Evolutionary conservation across 2,329 filamentous ascomycete genomes (phyloP).

Genomic region (Xylariaceae sp.): DNA sequence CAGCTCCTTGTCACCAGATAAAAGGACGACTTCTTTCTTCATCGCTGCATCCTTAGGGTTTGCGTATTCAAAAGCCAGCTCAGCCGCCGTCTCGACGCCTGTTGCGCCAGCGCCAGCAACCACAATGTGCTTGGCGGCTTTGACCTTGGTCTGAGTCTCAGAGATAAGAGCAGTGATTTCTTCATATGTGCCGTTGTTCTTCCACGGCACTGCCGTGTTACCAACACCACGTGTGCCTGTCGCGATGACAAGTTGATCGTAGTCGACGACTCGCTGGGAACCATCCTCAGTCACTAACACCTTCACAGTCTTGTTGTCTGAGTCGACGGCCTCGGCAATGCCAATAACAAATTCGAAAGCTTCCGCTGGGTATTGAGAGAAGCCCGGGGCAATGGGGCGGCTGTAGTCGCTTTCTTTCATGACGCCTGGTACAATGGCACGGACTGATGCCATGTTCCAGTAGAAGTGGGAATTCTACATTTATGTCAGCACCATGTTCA

Average conservation of each 20-base stretch:
- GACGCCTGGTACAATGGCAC: conserved; percentile 51
- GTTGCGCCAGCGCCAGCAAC: conserved; percentile 57
- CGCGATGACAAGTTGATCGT: conserved; percentile 58
- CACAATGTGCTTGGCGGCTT: conserved; percentile 49
- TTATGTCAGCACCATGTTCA: conserved; percentile 7
- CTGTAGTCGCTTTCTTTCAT: conserved; percentile 50
- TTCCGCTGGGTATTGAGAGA: conserved; percentile 48
- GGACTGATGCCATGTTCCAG: conserved; percentile 57
- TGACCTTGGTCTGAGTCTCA: conserved; percentile 39
- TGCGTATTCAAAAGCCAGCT: conserved; percentile 50
- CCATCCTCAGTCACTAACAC: conserved; percentile 34
- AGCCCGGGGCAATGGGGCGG: conserved; percentile 47
- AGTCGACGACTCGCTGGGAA: conserved; percentile 36
- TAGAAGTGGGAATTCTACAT: conserved; percentile 55
- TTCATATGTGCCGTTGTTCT: conserved; percentile 47
- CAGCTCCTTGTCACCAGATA: conserved; percentile 41
- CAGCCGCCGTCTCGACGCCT: conserved; percentile 54
- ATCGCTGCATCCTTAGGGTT: conserved; percentile 42
- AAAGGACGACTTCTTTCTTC: conserved; percentile 49
- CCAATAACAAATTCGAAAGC: conserved; percentile 54
- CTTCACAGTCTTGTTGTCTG: conserved; percentile 40
- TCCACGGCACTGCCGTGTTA: conserved; percentile 47
- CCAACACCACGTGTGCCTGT: conserved; percentile 49
- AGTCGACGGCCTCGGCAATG: conserved; percentile 42
- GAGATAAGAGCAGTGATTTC: conserved; percentile 42